A percentile compares a stretch with the other conserved stretches of the same genome.
Evolutionary conservation across 108 stramenopile species (phyloP).

Genomic region (Cyclotella baltica): DNA sequence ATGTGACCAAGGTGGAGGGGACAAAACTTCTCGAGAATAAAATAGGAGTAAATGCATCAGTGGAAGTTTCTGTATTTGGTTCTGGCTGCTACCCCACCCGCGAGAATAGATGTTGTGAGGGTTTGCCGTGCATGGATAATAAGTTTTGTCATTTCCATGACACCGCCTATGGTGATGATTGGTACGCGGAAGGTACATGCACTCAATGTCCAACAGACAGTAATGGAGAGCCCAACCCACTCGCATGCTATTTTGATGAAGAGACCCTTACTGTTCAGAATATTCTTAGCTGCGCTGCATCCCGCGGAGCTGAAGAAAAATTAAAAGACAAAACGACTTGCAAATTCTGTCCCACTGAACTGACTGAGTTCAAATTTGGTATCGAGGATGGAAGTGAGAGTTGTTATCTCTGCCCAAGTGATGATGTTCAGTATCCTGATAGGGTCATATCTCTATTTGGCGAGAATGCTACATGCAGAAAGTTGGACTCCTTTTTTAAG

Average conservation of each 20-base stretch:
- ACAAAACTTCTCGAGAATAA: neutral
- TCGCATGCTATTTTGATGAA: neutral
- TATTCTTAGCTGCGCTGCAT: neutral
- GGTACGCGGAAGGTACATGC: neutral
- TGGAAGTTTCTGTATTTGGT: neutral
- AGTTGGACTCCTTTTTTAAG: conserved; percentile 7
- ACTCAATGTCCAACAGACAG: neutral
- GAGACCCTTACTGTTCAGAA: neutral
- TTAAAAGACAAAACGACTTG: neutral
- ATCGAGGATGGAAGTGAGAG: conserved; percentile 4
- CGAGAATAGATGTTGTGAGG: neutral
- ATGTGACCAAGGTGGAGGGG: neutral
- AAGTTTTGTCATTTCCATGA: conserved; percentile 2
- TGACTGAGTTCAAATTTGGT: neutral
- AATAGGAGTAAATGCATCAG: neutral
- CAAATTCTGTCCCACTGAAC: neutral
- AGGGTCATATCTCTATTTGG: conserved; percentile 11
- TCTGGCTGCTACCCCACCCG: neutral
- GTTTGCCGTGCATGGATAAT: neutral
- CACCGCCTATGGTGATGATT: neutral
- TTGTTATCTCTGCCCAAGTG: conserved; percentile 6
- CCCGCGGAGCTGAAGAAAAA: neutral
- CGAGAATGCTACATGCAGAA: neutral
- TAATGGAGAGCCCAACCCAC: too few species aligned
- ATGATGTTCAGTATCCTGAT: conserved; percentile 19